Base-by-base conservation (phyloP, 1,284 basidiomycete genomes). In the Ustilago shanxiensis region DNA sequence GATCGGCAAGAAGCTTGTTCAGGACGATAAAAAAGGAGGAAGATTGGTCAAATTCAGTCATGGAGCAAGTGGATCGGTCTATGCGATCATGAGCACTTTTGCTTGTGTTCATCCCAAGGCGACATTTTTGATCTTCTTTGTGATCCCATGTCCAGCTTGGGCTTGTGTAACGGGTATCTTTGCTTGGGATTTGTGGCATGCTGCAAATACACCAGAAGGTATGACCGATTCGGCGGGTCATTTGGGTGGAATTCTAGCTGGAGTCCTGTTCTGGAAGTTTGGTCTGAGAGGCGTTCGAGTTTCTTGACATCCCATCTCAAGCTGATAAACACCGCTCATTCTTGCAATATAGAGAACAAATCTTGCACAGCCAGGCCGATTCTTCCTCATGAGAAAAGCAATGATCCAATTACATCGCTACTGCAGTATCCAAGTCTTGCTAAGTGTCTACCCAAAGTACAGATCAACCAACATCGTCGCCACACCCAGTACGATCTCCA, bases 101-200 rank as follows among this genome's bases (percentile, higher is more conserved):
- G 92, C 92, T 2, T 92, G 91, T 83, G 85, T 90, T 6, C 89
- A 91, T 45, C 94, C 94, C 0, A 89, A 80, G 9, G 88, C 91
- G 63, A 90, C 88, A 0, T 93, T 95, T 85, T 87, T 90, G n/a
- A 85, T 96, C 56, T 95, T 94, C 86, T 93, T 79, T 31, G 79
- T 81, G 1, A 28, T 96, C 11, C 95, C 94, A 16, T 88, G 93
- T 67, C 94, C 93, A 0, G 93, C 93, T 0, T 95, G 93, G 93
- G 88, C 89, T 2, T 89, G 90, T 35, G 91, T 95, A 1, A 87
- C 89, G 0, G 94, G 92, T 11, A 87, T 95, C 59, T 92, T 95
- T 79, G 87, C 90, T 5, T 93, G 90, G 79, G 93, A 95, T 79
- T 86, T 90, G 8, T 92, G 90, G 73, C 86, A 83, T 35, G 85